Evolutionary conservation across 352 stramenopile genomes (phyloP).

Genomic region (Phytopythium helicoides): DNA sequence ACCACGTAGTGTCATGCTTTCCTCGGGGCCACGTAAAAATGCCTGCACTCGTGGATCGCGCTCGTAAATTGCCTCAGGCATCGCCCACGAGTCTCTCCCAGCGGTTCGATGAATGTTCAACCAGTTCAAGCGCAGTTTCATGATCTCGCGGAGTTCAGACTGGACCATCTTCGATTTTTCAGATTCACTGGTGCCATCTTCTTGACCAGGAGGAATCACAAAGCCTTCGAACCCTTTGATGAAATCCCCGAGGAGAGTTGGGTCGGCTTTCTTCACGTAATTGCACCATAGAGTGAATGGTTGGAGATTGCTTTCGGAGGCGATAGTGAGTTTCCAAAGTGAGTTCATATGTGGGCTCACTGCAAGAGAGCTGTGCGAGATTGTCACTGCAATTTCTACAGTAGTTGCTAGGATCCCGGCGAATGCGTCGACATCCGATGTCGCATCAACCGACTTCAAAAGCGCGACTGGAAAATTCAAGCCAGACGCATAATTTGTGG

Average conservation of each 20-base stretch:
- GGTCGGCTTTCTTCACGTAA: constrained; percentile 9
- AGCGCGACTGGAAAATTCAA: constrained; percentile 12
- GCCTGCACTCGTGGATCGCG: constrained; percentile 8
- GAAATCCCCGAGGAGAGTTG: background rate
- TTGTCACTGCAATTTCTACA: background rate
- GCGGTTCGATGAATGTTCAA: constrained; percentile 6
- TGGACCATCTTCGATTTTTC: constrained; percentile 2
- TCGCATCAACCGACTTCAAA: constrained; percentile 4
- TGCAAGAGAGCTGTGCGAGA: constrained; percentile 1
- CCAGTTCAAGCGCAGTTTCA: constrained; percentile 4
- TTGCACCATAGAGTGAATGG: constrained; percentile 2
- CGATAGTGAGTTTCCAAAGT: constrained; percentile 8
- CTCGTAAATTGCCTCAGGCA: constrained; percentile 10
- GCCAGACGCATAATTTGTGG: background rate
- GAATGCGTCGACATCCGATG: background rate
- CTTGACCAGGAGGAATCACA: background rate
- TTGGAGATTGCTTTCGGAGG: background rate
- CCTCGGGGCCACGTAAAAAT: constrained; percentile 12
- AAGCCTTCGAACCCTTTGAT: constrained; percentile 6
- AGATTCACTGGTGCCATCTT: too few relatives aligned
- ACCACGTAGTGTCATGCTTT: constrained; percentile 4
- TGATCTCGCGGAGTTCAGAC: constrained; percentile 3
- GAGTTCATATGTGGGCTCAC: background rate
- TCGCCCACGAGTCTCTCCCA: constrained; percentile 10
- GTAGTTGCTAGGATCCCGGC: background rate